These are phyloP conservation scores for Protoeuglena noctilucae DNA, from an alignment of 139 green algal genomes.

Conservation along the genomic window DNA sequence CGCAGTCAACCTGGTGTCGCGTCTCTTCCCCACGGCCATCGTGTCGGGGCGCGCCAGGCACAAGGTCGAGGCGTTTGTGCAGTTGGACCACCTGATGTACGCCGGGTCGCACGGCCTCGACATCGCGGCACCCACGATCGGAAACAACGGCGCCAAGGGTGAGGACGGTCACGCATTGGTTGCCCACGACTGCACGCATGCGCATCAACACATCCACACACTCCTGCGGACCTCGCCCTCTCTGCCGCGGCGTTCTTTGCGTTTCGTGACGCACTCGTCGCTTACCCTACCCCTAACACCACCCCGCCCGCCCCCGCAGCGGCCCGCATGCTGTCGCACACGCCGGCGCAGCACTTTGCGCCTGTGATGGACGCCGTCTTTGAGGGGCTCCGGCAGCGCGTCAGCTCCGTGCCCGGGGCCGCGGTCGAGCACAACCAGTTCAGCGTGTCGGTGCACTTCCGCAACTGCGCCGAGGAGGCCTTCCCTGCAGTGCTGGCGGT, in stretches of 20 bases:
- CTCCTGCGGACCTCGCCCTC: too few species aligned
- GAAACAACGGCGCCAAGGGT: too few species aligned
- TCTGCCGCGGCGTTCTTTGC: too few species aligned
- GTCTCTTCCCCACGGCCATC: constrained; percentile 82
- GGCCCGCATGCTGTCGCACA: too few species aligned
- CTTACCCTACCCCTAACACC: too few species aligned
- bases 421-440: constrained; percentile 95
- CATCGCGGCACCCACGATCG: constrained; percentile 78
- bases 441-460: constrained; percentile 84
- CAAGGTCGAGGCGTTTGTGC: constrained; percentile 86
- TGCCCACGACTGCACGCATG: too few species aligned
- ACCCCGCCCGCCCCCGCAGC: too few species aligned
- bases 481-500: too few species aligned
- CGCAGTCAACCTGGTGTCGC: constrained; percentile 28
- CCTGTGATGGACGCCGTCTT: constrained; percentile 66
- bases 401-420: constrained; percentile 41
- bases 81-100: constrained; percentile 86
- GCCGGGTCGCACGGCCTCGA: constrained; percentile 94
- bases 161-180: too few species aligned
- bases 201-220: too few species aligned
- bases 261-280: too few species aligned
- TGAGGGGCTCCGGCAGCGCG: constrained; percentile 17
- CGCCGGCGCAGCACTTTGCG: constrained; percentile 57
- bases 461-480: constrained; percentile 58
- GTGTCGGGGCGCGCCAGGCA: constrained; percentile 76